Evolutionary conservation across 129 eudicot genomes (phyloP), one percentile per base, ranked within the genome.

Genomic region (Flaveria linearis): DNA sequence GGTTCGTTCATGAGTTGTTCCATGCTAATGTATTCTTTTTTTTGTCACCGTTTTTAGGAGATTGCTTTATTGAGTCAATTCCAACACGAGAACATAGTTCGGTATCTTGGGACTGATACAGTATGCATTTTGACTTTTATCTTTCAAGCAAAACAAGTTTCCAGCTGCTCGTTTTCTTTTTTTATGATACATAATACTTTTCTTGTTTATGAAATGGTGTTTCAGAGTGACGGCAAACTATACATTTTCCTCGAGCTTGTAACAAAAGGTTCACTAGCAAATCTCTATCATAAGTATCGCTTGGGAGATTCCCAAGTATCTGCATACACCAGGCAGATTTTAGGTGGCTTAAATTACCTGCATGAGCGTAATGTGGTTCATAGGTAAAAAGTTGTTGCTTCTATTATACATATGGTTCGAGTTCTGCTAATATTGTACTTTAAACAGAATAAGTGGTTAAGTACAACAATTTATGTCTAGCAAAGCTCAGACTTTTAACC

Each of bases 241-340:
- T 83, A 78, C 67, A 83, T 83, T 77, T 83, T 83, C 63, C 78
- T 83, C 51, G 86, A 83, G 80, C 80, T 83, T 16, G 83, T 83
- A 76, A 83, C 86, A 12, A 75, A 83, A 70, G 86, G 86, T 73
- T 83, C 86, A 18, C 83, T 83, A 28, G 83, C 81, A 68, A 83
- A 20, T 14, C 83, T 83, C 8, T 78, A 78, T 78, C 69, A 30
- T 30, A 78, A 56, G 68, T 83, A 83, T 68, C 66, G 63, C 9
- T 60, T 83, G 22, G 81, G 83, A n/a, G 92, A 87, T 85, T 82
- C 91, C 56, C 90, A 85, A 73, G 93, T 80, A 26, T 87, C 93
- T 43, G 87, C 73, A 39, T 90, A 90, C 86, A 90, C 96, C 61
- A 82, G 93, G 78, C 93, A 90, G 82, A 90, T 90, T 68, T 71